phyloP scores from a whole-genome alignment of 108 stramenopile genomes.

The Parietichytrium sp. region DNA sequence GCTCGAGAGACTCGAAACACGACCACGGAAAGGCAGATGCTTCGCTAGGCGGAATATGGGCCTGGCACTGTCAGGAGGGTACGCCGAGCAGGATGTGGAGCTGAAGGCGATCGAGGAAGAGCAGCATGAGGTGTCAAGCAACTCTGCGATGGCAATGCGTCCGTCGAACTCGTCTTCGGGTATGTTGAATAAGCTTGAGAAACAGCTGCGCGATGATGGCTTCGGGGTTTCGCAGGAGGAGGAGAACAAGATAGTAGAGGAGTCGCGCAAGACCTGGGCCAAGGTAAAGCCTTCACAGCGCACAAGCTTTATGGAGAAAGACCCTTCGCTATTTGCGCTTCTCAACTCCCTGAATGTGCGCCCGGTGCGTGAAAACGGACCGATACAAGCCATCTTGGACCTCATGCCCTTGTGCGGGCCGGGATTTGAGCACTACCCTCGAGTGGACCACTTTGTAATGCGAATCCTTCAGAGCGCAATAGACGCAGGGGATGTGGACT shows the following conservation, averaged over 20 bases:
- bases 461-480: neutral
- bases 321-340: neutral
- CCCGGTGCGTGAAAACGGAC: neutral
- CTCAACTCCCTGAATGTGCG: neutral
- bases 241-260: neutral
- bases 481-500: neutral
- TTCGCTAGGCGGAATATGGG: too few relatives aligned
- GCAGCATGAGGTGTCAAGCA: neutral
- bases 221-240: neutral
- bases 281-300: neutral
- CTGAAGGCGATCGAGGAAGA: constrained; percentile 21
- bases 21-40: too few relatives aligned
- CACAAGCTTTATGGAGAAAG: neutral
- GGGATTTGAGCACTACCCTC: neutral
- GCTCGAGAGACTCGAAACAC: too few relatives aligned
- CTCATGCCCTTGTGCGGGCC: neutral
- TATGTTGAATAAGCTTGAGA: too few relatives aligned
- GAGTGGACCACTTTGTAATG: constrained; percentile 34
- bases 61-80: neutral
- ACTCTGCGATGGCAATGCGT: neutral
- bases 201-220: neutral
- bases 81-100: constrained; percentile 25
- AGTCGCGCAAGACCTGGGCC: neutral
- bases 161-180: neutral
- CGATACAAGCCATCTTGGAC: neutral